Evolutionary conservation across 2,329 filamentous ascomycete genomes (phyloP), one percentile per base, ranked within the genome.

Genomic region (Claviceps sp.): DNA sequence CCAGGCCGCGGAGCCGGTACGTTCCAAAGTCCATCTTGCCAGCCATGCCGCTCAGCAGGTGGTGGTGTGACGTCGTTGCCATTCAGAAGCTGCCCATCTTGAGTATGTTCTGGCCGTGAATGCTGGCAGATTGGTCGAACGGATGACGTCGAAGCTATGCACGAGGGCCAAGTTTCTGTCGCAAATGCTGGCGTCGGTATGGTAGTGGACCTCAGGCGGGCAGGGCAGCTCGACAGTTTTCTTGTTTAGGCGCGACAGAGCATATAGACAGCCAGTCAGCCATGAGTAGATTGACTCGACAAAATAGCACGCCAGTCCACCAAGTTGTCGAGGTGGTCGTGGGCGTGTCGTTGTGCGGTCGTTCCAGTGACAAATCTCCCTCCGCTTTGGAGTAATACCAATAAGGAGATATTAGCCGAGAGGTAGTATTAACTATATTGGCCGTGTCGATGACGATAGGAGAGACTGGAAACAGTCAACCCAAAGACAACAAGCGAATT

Each of bases 11-110:
- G 26, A 50, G 30, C 14, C 16, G 46, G 42, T 37, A 7, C 38
- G 42, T 14, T 24, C 45, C 46, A 16, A n/a, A 39, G n/a, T 34
- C 42, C 46, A 43, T 43, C 50, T 50, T 54, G 55, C 53, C 52
- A 52, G 53, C 55, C 52, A 51, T 53, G 55, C 47, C 52, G 17
- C 48, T 55, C 41, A 54, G 47, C 47, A 41, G 50, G 51, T 53
- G 40, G 42, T 47, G 53, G 42, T 47, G 53, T 44, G 53, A 52
- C 43, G 47, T 42, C 39, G 19, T 42, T 50, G n/a, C 57, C 53
- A 50, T 53, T 61, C 56, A 60, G 45, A 51, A 53, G 55, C 54
- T 50, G 58, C 54, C 50, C 59, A 61, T 61, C 53, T 57, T 60
- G 57, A 47, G 43, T 34, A 50, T 6, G n/a, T 46, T 46, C 30